These are phyloP conservation scores for Chlorokybus atmophyticus DNA, from an alignment of 139 green algal species.

Conservation along the genomic window DNA sequence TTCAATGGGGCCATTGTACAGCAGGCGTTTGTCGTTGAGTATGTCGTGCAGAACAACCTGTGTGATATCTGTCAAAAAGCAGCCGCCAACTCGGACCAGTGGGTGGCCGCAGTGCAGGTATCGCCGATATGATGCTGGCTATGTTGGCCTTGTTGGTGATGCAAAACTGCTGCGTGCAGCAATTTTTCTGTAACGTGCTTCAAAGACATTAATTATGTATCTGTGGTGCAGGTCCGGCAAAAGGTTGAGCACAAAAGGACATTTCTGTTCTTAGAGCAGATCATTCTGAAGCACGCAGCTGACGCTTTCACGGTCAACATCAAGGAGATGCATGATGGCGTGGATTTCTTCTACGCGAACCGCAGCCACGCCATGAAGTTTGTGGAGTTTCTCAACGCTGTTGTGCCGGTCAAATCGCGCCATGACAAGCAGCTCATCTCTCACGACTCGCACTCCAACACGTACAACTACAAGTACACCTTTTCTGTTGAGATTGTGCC, in stretches of 20 bases:
- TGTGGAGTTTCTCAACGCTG: conserved; percentile 79
- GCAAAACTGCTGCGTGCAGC: no score
- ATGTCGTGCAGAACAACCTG: conserved; percentile 87
- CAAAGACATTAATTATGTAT: no score
- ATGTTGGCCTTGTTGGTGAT: no score
- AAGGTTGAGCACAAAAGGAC: conserved; percentile 95
- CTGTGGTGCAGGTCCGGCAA: conserved; percentile 58
- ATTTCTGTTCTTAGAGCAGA: conserved; percentile 96
- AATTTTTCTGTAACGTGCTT: no score
- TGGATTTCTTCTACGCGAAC: conserved; percentile 91
- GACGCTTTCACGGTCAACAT: conserved; percentile 62
- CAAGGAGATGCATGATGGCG: conserved; percentile 45
- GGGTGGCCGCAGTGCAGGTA: conserved; percentile 76
- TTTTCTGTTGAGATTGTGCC: conserved; percentile 90
- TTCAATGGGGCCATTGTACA: conserved; percentile 95
- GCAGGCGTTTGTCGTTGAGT: conserved; percentile 92
- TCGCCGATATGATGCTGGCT: no score
- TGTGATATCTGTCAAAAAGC: conserved; percentile 73
- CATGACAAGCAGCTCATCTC: conserved; percentile 94
- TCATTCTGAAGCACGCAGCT: conserved; percentile 87
- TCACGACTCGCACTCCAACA: conserved; percentile 78
- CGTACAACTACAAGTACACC: conserved; percentile 99
- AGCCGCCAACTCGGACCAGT: conserved; percentile 87
- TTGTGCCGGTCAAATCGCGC: conserved; percentile 35
- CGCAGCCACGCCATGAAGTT: conserved; percentile 77